These are phyloP conservation scores for Nadsonia commutata DNA, from an alignment of 1,139 yeast species.

Conservation along the genomic window DNA sequence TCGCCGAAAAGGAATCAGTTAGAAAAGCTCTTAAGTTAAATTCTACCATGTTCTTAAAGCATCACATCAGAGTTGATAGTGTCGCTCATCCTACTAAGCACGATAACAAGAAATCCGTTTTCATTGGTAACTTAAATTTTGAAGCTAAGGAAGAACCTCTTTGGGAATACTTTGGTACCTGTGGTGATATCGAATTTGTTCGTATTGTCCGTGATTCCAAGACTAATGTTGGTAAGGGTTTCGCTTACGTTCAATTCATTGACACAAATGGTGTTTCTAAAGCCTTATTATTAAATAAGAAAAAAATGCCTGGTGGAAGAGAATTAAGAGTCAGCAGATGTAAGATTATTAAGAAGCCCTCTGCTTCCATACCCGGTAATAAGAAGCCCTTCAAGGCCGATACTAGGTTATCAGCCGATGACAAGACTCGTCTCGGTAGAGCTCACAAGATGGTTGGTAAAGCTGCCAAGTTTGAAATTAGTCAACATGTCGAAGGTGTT, in stretches of 20 bases:
- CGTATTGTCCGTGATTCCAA: conserved; percentile 83
- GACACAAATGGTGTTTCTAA: conserved; percentile 71
- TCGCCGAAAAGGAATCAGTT: conserved; percentile 37
- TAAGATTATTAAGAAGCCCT: conserved; percentile 37
- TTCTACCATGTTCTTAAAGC: conserved; percentile 50
- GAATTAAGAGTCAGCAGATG: conserved; percentile 71
- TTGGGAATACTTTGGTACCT: conserved; percentile 63
- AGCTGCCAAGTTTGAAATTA: conserved; percentile 61
- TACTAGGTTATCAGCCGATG: conserved; percentile 21
- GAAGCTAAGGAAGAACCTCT: conserved; percentile 82
- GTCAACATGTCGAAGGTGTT: conserved; percentile 53
- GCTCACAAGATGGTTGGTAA: conserved; percentile 62
- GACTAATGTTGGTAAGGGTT: conserved; percentile 93
- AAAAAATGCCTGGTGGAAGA: conserved; percentile 44
- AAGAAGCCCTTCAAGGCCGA: conserved; percentile 9
- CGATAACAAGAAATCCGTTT: conserved; percentile 70
- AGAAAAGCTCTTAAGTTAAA: conserved; percentile 43
- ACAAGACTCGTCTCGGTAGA: conserved; percentile 68
- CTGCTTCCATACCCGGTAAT: conserved; percentile 8
- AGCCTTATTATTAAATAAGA: conserved; percentile 66
- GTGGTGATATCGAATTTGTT: conserved; percentile 73
- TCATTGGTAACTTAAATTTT: conserved; percentile 89
- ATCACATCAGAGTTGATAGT: conserved; percentile 82
- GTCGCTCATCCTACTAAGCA: conserved; percentile 81
- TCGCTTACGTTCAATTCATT: conserved; percentile 85